A percentile compares a stretch with the other conserved stretches of the same genome.
These are phyloP conservation scores for Phellinidium pouzarii DNA, from an alignment of 1,284 basidiomycete genomes.

Conservation along the genomic window DNA sequence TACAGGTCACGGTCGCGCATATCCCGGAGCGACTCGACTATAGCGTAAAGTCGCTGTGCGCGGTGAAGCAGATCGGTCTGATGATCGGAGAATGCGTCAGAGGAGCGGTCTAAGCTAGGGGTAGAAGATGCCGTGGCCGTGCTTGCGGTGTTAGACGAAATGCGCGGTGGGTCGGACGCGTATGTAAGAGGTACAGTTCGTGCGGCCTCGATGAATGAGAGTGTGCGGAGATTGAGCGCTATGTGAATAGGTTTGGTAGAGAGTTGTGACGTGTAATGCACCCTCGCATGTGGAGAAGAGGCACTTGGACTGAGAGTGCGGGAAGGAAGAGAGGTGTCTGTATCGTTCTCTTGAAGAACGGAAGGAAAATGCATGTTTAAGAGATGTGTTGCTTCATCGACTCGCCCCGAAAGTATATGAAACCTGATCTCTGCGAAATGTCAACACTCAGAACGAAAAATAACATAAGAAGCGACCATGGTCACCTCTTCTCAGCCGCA, in stretches of 20 bases:
- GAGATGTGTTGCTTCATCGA: slow-evolving; percentile 60
- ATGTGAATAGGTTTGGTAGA: slow-evolving; percentile 69
- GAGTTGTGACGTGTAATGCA: slow-evolving; percentile 48
- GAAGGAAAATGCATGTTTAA: slow-evolving; percentile 64
- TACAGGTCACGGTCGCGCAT: slow-evolving; percentile 52
- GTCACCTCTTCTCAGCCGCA: slow-evolving; percentile 44
- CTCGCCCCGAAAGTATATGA: slow-evolving; percentile 59
- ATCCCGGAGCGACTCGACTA: slow-evolving; percentile 45
- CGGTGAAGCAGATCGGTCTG: slow-evolving; percentile 44
- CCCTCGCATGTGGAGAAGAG: slow-evolving; percentile 15
- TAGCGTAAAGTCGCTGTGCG: slow-evolving; percentile 55
- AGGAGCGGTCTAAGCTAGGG: slow-evolving; percentile 11
- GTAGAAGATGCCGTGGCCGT: background rate
- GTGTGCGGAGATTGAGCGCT: slow-evolving; percentile 75
- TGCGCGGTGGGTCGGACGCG: slow-evolving; percentile 21
- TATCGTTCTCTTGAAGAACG: slow-evolving; percentile 42
- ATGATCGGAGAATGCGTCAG: slow-evolving; percentile 20
- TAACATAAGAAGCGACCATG: slow-evolving; percentile 19
- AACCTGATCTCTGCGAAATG: slow-evolving; percentile 50
- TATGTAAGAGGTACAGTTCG: slow-evolving; percentile 60
- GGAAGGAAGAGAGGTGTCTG: slow-evolving; percentile 4
- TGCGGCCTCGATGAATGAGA: slow-evolving; percentile 76
- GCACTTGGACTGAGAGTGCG: slow-evolving; percentile 12
- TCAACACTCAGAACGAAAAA: background rate
- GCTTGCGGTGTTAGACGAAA: slow-evolving; percentile 15